Percentiles rank a stretch among this genome's conserved stretches.
phyloP scores from a whole-genome alignment of 345 rosid species.

The Melastoma malabathricum region DNA sequence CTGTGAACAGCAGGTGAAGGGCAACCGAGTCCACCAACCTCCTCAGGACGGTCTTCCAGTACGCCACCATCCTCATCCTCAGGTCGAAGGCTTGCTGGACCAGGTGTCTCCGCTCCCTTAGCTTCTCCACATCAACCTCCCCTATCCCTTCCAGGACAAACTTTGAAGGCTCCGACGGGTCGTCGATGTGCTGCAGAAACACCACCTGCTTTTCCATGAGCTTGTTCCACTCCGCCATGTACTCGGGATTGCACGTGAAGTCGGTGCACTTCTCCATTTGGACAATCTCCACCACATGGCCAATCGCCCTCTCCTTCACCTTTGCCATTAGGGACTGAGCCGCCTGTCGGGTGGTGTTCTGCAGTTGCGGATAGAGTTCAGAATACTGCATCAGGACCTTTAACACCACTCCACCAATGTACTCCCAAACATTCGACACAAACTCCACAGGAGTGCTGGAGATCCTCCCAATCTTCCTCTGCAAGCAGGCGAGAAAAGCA shows the following conservation, averaged over 20 bases:
- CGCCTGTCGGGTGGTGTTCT: slow-evolving; percentile 9
- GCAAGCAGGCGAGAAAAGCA: slow-evolving; percentile 13
- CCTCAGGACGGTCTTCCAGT: slow-evolving; percentile 19
- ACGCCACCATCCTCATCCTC: slow-evolving; percentile 16
- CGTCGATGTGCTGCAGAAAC: slow-evolving; percentile 1
- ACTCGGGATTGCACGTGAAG: slow-evolving; percentile 24
- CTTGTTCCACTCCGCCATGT: slow-evolving; percentile 10
- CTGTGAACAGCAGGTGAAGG: slow-evolving; percentile 8
- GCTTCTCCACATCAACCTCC: not conserved
- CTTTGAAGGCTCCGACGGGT: not conserved
- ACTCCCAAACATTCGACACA: slow-evolving; percentile 13
- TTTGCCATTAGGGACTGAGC: slow-evolving; percentile 10
- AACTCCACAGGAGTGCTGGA: slow-evolving; percentile 6
- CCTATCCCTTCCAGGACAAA: slow-evolving; percentile 8
- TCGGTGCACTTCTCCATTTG: slow-evolving; percentile 27
- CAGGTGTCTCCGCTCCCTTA: not conserved
- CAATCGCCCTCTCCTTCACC: slow-evolving; percentile 16
- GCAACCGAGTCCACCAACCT: slow-evolving; percentile 20
- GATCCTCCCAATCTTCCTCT: slow-evolving; percentile 12
- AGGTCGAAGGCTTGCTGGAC: slow-evolving; percentile 14
- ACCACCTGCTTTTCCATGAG: slow-evolving; percentile 6
- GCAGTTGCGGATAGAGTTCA: slow-evolving; percentile 14
- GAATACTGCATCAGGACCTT: slow-evolving; percentile 10
- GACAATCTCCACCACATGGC: slow-evolving; percentile 16
- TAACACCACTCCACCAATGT: slow-evolving; percentile 10